A percentile compares a stretch with the other conserved stretches of the same genome.
Conservation (phyloP, 2,329 filamentous ascomycete genomes). For the Neofusicoccum ribis region DNA sequence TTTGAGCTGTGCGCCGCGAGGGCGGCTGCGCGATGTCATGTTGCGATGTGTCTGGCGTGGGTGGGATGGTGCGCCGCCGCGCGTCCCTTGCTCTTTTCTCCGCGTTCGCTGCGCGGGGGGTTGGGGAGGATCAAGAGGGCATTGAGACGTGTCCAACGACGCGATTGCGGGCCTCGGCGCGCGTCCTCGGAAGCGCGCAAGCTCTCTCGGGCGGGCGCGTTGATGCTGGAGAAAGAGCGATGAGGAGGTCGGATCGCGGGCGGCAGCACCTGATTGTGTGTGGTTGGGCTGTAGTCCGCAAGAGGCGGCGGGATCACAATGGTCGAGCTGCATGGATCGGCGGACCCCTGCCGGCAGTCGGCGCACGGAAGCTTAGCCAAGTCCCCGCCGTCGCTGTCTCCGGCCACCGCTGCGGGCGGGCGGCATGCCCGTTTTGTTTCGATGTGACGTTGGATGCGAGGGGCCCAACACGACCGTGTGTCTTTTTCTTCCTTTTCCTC, state of each 20-base stretch:
- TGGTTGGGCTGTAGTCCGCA: not conserved
- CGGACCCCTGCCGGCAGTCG: not conserved
- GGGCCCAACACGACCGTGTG: not conserved
- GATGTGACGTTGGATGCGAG: conserved; percentile 12
- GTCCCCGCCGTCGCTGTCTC: conserved; percentile 3
- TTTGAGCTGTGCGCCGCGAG: conserved; percentile 44
- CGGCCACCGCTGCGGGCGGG: not conserved
- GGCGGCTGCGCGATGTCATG: conserved; percentile 50
- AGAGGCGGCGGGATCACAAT: not conserved
- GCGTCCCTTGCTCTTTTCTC: conserved; percentile 17
- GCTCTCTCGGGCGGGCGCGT: not conserved
- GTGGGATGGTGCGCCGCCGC: conserved; percentile 3
- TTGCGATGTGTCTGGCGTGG: not conserved
- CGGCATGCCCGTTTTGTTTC: not conserved
- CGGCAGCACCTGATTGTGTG: not conserved
- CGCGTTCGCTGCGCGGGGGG: conserved; percentile 10
- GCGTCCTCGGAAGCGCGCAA: not conserved
- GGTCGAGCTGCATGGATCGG: not conserved
- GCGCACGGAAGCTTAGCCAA: not conserved
- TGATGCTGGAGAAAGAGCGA: not conserved
- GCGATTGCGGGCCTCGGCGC: not conserved
- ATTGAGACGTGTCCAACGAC: not conserved
- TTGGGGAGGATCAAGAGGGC: conserved; percentile 2
- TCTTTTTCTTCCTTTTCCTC: not conserved
- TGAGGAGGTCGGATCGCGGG: not conserved